These are phyloP conservation scores for Tardiomyces digboiensis DNA, from an alignment of 1,139 yeast species.

Conservation along the genomic window DNA sequence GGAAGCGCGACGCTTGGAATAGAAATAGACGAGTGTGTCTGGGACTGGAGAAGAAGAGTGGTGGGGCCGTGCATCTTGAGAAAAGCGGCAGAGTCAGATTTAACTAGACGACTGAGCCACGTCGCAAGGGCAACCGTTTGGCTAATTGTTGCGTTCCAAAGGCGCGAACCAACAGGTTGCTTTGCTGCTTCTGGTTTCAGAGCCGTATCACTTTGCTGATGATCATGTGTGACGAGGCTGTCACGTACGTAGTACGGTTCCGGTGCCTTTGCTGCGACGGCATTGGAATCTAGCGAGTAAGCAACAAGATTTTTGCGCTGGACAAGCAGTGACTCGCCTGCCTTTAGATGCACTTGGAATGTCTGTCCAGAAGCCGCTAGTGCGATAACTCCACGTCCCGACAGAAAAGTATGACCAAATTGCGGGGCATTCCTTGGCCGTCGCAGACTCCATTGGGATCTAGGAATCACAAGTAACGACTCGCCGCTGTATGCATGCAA, in stretches of 20 bases:
- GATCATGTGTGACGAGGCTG: background rate
- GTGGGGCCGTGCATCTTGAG: slow-evolving; percentile 10
- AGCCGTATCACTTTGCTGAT: background rate
- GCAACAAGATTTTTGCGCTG: slow-evolving; percentile 25
- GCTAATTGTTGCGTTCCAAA: background rate
- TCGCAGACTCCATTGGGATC: slow-evolving; percentile 12
- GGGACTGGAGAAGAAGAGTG: slow-evolving; percentile 9
- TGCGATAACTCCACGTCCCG: slow-evolving; percentile 31
- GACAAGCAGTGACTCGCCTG: slow-evolving; percentile 26
- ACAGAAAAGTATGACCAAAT: slow-evolving; percentile 20
- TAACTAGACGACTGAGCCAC: slow-evolving; percentile 1
- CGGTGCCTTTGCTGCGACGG: slow-evolving; percentile 1
- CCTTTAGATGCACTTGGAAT: slow-evolving; percentile 22
- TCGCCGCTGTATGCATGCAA: slow-evolving; percentile 23
- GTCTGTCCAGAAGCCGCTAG: slow-evolving; percentile 24
- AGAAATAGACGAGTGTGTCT: background rate
- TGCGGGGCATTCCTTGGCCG: slow-evolving; percentile 11
- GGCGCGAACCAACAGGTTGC: background rate
- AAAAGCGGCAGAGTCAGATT: slow-evolving; percentile 8
- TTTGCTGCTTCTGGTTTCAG: background rate
- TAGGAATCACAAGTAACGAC: slow-evolving; percentile 18
- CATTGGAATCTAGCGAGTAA: slow-evolving; percentile 23
- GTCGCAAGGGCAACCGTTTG: background rate
- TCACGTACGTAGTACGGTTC: background rate
- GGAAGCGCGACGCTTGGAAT: background rate